Evolutionary conservation across 495 filamentous ascomycete species (phyloP).

Genomic region (Penicillium coprophilum): DNA sequence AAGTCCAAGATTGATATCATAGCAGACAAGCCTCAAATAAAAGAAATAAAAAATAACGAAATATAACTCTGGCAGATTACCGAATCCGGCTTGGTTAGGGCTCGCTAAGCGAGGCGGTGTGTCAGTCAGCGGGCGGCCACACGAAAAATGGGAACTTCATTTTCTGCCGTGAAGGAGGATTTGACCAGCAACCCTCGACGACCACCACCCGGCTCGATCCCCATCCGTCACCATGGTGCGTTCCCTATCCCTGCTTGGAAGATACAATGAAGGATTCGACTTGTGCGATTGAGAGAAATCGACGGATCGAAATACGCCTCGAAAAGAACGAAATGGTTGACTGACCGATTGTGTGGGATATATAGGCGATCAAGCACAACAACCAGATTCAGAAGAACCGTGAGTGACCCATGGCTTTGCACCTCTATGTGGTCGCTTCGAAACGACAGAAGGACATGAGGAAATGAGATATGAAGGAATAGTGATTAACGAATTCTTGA

Average conservation of each 20-base stretch:
- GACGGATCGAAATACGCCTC: constrained; percentile 8
- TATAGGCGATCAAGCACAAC: constrained; percentile 98
- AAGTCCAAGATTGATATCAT: neutral
- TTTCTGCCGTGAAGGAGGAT: constrained; percentile 44
- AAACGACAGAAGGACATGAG: constrained; percentile 1
- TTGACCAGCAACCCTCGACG: constrained; percentile 55
- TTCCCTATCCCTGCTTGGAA: constrained; percentile 23
- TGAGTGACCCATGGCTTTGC: constrained; percentile 50
- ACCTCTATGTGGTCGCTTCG: constrained; percentile 6
- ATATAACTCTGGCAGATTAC: constrained; percentile 24
- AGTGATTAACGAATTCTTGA: constrained; percentile 33
- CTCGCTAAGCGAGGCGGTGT: constrained; percentile 53
- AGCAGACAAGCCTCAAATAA: neutral
- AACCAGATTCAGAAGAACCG: constrained; percentile 98
- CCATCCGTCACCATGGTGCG: constrained; percentile 67
- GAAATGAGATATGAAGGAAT: constrained; percentile 22
- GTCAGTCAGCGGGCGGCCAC: constrained; percentile 41
- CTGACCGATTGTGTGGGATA: constrained; percentile 36
- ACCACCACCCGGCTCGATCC: constrained; percentile 57
- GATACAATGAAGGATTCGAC: constrained; percentile 12
- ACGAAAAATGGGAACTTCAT: constrained; percentile 45
- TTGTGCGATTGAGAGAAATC: constrained; percentile 14
- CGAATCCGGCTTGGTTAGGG: constrained; percentile 39
- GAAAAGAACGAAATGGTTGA: constrained; percentile 18
- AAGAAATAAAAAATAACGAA: constrained; percentile 12